A percentile compares a stretch with the other conserved stretches of the same genome.
These are phyloP conservation scores for Trypethelium eluteriae DNA, from an alignment of 495 filamentous ascomycete species.

Conservation along the genomic window DNA sequence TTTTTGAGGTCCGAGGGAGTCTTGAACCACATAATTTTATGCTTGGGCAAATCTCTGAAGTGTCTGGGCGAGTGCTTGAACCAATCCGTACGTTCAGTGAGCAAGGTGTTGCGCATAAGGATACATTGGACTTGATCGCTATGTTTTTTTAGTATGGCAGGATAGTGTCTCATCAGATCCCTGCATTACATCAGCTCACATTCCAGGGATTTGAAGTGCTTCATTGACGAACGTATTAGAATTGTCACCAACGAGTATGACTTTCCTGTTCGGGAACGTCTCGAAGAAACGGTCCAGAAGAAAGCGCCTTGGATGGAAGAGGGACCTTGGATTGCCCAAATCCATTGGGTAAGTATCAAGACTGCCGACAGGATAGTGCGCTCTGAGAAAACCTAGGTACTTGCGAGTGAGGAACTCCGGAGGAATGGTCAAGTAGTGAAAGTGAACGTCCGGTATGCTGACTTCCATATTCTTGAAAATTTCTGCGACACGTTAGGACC, in stretches of 20 bases:
- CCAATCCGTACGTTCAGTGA: not conserved
- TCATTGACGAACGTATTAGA: not conserved
- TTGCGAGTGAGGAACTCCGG: conserved; percentile 2
- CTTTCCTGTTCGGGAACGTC: not conserved
- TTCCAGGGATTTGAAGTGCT: not conserved
- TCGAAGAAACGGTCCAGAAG: conserved; percentile 2
- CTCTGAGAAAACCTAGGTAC: not conserved
- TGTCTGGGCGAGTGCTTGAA: not conserved
- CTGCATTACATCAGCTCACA: not conserved
- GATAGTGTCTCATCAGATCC: conserved; percentile 1
- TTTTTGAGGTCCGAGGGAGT: not conserved
- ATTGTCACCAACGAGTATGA: conserved; percentile 5
- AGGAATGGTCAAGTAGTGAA: conserved; percentile 3
- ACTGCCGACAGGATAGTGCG: not conserved
- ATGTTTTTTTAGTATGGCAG: not conserved
- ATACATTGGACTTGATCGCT: conserved; percentile 4
- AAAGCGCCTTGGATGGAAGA: not conserved
- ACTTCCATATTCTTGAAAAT: not conserved
- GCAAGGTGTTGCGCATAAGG: conserved; percentile 3
- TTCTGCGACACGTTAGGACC: not conserved
- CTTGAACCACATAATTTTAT: not conserved
- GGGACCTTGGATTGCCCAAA: not conserved
- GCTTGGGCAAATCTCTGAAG: not conserved
- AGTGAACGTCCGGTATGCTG: not conserved
- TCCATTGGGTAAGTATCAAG: conserved; percentile 4